Evolutionary conservation across 2,329 filamentous ascomycete genomes (phyloP).

Genomic region (Talaromyces marneffei): DNA sequence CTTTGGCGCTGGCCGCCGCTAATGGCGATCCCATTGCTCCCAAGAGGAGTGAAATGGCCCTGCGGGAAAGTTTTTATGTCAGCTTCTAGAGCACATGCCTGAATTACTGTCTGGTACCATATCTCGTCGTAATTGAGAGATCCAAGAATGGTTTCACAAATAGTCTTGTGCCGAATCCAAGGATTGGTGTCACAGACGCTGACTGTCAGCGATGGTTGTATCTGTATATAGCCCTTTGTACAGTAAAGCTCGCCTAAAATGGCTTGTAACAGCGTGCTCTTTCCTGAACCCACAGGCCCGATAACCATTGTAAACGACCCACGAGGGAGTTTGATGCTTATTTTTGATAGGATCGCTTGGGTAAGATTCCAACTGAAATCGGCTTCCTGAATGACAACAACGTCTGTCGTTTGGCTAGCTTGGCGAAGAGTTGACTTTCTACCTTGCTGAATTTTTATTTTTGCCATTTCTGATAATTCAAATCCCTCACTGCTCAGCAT

Average conservation of each 20-base stretch:
- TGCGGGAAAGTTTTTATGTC: slow-evolving; percentile 49
- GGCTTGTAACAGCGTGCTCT: slow-evolving; percentile 46
- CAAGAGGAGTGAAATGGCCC: slow-evolving; percentile 68
- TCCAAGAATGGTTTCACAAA: background rate
- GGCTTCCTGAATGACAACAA: background rate
- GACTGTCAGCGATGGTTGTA: slow-evolving; percentile 27
- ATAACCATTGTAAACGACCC: slow-evolving; percentile 44
- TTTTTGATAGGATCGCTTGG: slow-evolving; percentile 9
- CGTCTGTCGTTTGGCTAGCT: background rate
- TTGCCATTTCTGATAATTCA: background rate
- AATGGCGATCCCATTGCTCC: slow-evolving; percentile 60
- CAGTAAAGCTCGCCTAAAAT: slow-evolving; percentile 41
- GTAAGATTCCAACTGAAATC: background rate
- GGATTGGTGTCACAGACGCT: slow-evolving; percentile 17
- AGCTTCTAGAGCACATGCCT: background rate
- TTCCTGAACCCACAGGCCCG: slow-evolving; percentile 49
- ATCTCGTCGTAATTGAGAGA: background rate
- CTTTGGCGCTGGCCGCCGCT: slow-evolving; percentile 84
- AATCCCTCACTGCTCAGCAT: too few relatives aligned
- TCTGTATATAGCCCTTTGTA: slow-evolving; percentile 27
- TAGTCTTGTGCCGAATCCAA: background rate
- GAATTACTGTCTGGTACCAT: slow-evolving; percentile 4
- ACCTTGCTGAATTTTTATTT: background rate
- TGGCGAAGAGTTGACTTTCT: background rate
- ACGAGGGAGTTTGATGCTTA: slow-evolving; percentile 37